A percentile compares a stretch with the other conserved stretches of the same genome.
These are phyloP conservation scores for Metarhizium robertsii DNA, from an alignment of 2,329 filamentous ascomycete genomes.

Conservation along the genomic window DNA sequence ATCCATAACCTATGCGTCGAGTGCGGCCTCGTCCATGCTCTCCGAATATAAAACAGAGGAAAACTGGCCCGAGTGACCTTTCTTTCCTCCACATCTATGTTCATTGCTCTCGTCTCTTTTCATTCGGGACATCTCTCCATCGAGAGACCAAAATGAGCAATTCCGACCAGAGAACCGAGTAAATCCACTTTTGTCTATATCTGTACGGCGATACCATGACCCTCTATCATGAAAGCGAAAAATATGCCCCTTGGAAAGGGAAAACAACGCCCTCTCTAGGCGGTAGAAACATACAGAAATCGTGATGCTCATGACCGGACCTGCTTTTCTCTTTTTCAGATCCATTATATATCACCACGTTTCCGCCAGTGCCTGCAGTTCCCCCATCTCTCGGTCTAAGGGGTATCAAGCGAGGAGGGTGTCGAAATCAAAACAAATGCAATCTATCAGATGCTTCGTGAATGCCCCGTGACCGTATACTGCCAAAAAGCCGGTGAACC, in stretches of 20 bases:
- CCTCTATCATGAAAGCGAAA: constrained; percentile 33
- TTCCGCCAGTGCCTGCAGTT: constrained; percentile 28
- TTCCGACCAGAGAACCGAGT: constrained; percentile 47
- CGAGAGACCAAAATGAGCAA: constrained; percentile 24
- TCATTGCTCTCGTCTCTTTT: constrained; percentile 17
- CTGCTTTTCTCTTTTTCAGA: constrained; percentile 15
- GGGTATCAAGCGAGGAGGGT: constrained; percentile 34
- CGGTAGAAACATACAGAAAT: constrained; percentile 26
- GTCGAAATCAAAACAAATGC: constrained; percentile 35
- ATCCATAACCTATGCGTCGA: constrained; percentile 26
- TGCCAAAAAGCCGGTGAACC: constrained; percentile 22
- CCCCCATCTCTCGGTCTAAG: constrained; percentile 33
- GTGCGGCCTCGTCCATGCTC: constrained; percentile 28
- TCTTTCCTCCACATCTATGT: constrained; percentile 22
- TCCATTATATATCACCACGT: constrained; percentile 22
- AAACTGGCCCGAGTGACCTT: constrained; percentile 23
- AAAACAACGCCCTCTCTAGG: constrained; percentile 25
- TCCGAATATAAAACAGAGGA: constrained; percentile 24
- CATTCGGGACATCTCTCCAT: constrained; percentile 17
- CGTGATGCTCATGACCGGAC: constrained; percentile 21
- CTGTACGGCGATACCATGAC: constrained; percentile 35
- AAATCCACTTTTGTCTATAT: constrained; percentile 59
- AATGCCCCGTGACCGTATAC: constrained; percentile 28
- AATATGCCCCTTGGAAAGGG: constrained; percentile 23
- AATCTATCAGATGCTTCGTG: constrained; percentile 35